These are phyloP conservation scores for Aquilaria yunnanensis DNA, from an alignment of 345 rosid species.

Conservation along the genomic window DNA sequence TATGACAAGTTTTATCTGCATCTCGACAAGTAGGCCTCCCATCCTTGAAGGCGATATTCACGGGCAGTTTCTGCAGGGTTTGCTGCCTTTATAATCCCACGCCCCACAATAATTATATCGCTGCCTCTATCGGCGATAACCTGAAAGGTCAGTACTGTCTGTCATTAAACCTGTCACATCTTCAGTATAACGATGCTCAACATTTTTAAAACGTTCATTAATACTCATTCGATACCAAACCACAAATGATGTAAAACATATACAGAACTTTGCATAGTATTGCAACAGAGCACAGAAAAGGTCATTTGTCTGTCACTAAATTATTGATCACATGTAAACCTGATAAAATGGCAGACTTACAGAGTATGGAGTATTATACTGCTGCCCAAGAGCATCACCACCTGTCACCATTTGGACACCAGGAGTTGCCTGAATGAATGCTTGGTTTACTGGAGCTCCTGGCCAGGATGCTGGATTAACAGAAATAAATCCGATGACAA, in stretches of 20 bases:
- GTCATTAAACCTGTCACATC: not conserved
- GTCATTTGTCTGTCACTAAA: too few relatives aligned
- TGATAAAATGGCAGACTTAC: slow-evolving; percentile 33
- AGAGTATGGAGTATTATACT: slow-evolving; percentile 89
- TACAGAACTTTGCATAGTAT: too few relatives aligned
- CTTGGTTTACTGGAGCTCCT: slow-evolving; percentile 71
- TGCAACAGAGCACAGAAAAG: too few relatives aligned
- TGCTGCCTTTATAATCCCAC: slow-evolving; percentile 86
- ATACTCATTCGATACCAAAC: not conserved
- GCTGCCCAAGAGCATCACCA: slow-evolving; percentile 91
- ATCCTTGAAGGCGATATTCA: slow-evolving; percentile 85
- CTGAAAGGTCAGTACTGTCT: slow-evolving; percentile 19
- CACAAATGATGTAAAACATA: not conserved
- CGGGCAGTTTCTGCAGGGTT: slow-evolving; percentile 73
- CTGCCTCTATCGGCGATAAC: slow-evolving; percentile 86
- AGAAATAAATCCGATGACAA: slow-evolving; percentile 94
- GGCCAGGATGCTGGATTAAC: slow-evolving; percentile 96
- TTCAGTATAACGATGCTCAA: not conserved
- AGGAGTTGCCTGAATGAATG: slow-evolving; percentile 94
- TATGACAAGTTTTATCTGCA: slow-evolving; percentile 18
- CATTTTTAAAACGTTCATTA: too few relatives aligned
- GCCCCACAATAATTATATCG: slow-evolving; percentile 93
- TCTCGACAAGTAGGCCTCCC: slow-evolving; percentile 89
- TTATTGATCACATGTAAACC: too few relatives aligned
- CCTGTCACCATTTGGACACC: slow-evolving; percentile 96